These are phyloP conservation scores for Cyathus striatus DNA, from an alignment of 768 basidiomycete genomes.

Conservation along the genomic window DNA sequence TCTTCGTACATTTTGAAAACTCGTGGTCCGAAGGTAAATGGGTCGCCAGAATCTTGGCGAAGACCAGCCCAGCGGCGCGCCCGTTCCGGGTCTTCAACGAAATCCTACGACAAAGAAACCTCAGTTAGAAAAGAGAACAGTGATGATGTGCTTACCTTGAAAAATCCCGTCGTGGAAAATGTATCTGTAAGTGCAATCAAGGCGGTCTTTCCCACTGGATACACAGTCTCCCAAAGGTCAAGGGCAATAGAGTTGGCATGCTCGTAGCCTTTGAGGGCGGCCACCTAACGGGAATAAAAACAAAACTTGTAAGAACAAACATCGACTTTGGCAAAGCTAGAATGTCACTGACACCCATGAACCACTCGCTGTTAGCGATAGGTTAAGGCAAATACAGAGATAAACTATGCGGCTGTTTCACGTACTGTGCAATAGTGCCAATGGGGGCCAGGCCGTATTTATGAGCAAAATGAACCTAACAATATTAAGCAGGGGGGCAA, in stretches of 20 bases:
- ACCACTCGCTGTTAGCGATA: slow-evolving; percentile 67
- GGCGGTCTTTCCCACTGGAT: slow-evolving; percentile 38
- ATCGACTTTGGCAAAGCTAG: no score
- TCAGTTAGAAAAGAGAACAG: neutral
- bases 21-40: slow-evolving; percentile 69
- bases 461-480: slow-evolving; percentile 78
- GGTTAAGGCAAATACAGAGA: no score
- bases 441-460: slow-evolving; percentile 62
- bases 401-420: no score
- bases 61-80: slow-evolving; percentile 76
- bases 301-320: no score
- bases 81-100: slow-evolving; percentile 46
- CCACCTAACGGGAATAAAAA: slow-evolving; percentile 47
- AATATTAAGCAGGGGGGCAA: slow-evolving; percentile 1
- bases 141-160: slow-evolving; percentile 51
- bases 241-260: slow-evolving; percentile 69
- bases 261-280: slow-evolving; percentile 80
- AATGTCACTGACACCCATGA: slow-evolving; percentile 75
- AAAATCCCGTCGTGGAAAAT: slow-evolving; percentile 84
- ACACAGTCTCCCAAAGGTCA: slow-evolving; percentile 82
- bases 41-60: slow-evolving; percentile 93
- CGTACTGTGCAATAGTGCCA: slow-evolving; percentile 87
- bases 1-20: slow-evolving; percentile 69
- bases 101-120: slow-evolving; percentile 42
- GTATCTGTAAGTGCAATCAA: slow-evolving; percentile 92